phyloP scores from a whole-genome alignment of 805 yeast species.

The Kodamaea fukazawae region DNA sequence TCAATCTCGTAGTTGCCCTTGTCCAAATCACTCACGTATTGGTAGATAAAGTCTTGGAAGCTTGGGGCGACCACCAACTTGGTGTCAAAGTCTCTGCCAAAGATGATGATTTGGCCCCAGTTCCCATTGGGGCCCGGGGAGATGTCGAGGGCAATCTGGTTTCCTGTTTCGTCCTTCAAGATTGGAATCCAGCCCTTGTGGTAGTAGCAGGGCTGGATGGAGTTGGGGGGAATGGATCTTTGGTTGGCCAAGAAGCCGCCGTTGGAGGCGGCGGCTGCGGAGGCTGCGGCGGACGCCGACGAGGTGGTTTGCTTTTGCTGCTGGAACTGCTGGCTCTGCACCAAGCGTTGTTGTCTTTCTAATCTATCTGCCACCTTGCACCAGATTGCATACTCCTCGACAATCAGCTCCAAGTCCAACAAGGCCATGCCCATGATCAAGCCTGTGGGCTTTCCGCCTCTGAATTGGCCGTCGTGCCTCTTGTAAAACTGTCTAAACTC shows the following conservation, averaged over 20 bases:
- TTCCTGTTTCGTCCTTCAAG: slow-evolving; percentile 84
- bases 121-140: slow-evolving; percentile 63
- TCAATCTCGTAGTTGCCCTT: slow-evolving; percentile 41
- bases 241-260: slow-evolving; percentile 32
- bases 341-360: slow-evolving; percentile 34
- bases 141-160: slow-evolving; percentile 87
- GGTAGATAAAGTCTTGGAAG: slow-evolving; percentile 40
- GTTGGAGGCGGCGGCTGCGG: slow-evolving; percentile 14
- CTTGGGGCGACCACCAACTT: slow-evolving; percentile 71
- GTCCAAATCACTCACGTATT: slow-evolving; percentile 40
- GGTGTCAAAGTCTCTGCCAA: slow-evolving; percentile 91
- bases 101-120: slow-evolving; percentile 89
- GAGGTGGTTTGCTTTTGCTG: slow-evolving; percentile 9
- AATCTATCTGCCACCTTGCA: slow-evolving; percentile 39
- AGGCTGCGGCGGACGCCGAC: slow-evolving; percentile 14
- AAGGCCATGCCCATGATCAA: slow-evolving; percentile 42
- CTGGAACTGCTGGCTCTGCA: slow-evolving; percentile 26
- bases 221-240: slow-evolving; percentile 37
- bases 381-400: slow-evolving; percentile 43
- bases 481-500: slow-evolving; percentile 46
- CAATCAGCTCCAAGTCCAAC: slow-evolving; percentile 41
- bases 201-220: slow-evolving; percentile 34
- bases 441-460: slow-evolving; percentile 47
- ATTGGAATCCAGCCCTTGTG: slow-evolving; percentile 77
- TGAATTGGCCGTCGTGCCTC: slow-evolving; percentile 45